Evolutionary conservation across 306 rosid genomes (phyloP).

Genomic region (Gastrolobium bilobum): DNA sequence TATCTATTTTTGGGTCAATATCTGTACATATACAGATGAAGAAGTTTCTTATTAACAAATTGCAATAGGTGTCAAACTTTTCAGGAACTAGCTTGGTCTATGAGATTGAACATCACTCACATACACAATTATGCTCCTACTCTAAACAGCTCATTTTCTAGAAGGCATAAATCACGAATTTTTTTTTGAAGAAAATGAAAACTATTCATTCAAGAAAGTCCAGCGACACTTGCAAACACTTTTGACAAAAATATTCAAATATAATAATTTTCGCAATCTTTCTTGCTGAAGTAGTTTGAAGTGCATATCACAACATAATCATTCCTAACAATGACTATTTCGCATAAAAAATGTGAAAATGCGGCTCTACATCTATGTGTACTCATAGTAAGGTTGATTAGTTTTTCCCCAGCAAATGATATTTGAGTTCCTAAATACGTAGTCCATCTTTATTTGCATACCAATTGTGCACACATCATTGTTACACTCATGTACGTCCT

Average conservation of each 20-base stretch:
- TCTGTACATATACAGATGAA: not conserved
- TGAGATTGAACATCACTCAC: slow-evolving; percentile 20
- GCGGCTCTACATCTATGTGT: not conserved
- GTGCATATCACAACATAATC: slow-evolving; percentile 14
- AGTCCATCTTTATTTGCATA: no score
- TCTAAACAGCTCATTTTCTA: slow-evolving; percentile 23
- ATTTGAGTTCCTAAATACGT: no score
- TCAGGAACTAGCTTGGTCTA: slow-evolving; percentile 3
- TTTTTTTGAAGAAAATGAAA: not conserved
- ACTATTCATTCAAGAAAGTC: not conserved
- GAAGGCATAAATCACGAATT: not conserved
- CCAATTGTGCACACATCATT: no score
- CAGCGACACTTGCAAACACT: not conserved
- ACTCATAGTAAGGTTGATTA: not conserved
- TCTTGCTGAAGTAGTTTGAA: slow-evolving; percentile 27
- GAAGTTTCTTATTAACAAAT: slow-evolving; percentile 15
- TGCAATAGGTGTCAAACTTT: not conserved
- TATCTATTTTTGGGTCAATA: slow-evolving; percentile 18
- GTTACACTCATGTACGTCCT: no score
- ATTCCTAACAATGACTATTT: slow-evolving; percentile 10
- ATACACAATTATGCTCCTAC: not conserved
- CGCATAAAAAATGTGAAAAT: not conserved
- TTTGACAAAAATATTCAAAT: not conserved
- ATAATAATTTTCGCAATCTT: not conserved
- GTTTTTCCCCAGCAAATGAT: not conserved